Conservation (phyloP, 139 green algal genomes). For the Volvox reticuliferus region DNA sequence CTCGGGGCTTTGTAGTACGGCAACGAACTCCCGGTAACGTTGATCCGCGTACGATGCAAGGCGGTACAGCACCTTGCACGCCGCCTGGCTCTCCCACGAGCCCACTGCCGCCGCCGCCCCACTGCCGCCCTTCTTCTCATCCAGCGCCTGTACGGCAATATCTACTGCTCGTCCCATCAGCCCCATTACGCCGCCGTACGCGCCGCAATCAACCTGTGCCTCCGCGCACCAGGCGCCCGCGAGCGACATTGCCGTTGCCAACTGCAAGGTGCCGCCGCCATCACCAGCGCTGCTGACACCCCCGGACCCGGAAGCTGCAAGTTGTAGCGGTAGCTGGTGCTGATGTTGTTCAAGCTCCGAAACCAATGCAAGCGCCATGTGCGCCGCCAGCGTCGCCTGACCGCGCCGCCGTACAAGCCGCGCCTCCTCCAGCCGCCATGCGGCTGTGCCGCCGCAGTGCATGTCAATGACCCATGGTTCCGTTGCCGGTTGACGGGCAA, state of each 20-base stretch:
- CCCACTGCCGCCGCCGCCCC: neutral
- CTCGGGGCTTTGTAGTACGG: conserved; percentile 72
- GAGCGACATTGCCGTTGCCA: conserved; percentile 68
- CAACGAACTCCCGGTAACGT: conserved; percentile 71
- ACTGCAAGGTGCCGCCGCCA: conserved; percentile 34
- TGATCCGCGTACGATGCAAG: conserved; percentile 85
- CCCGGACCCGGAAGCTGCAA: neutral
- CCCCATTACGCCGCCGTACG: conserved; percentile 22
- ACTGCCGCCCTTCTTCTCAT: conserved; percentile 75
- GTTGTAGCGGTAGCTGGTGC: conserved; percentile 11
- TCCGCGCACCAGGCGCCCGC: conserved; percentile 81
- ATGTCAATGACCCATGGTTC: conserved; percentile 13
- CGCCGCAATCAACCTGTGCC: conserved; percentile 47
- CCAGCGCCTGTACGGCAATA: conserved; percentile 37
- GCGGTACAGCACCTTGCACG: conserved; percentile 71
- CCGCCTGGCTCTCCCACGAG: conserved; percentile 30
- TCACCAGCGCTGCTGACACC: neutral
- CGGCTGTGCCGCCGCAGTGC: conserved; percentile 12
- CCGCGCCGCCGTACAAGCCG: neutral
- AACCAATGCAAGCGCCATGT: conserved; percentile 27
- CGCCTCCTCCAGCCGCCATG: conserved; percentile 41
- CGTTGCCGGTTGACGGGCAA: neutral
- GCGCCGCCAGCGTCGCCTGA: neutral
- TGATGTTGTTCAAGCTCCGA: neutral
- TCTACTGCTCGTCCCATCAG: conserved; percentile 40